Conservation (phyloP, 1,139 yeast species). For the Debaryomyces fabryi region DNA sequence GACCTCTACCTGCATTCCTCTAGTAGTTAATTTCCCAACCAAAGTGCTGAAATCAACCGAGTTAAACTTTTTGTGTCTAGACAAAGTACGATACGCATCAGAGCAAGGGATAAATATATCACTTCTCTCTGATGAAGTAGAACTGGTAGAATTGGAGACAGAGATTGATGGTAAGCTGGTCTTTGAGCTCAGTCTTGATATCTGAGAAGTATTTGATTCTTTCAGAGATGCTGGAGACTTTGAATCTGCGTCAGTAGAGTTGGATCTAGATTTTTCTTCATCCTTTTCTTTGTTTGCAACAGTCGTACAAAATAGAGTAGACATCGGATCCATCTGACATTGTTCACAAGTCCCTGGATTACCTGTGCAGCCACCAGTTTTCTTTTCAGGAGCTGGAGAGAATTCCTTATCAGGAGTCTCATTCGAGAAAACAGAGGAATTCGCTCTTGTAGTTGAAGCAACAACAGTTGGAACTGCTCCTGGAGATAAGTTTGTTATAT, state of each 20-base stretch:
- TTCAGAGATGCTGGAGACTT: not conserved
- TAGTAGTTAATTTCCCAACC: constrained; percentile 74
- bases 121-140: constrained; percentile 11
- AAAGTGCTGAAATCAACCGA: constrained; percentile 72
- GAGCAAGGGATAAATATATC: constrained; percentile 77
- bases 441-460: constrained; percentile 26
- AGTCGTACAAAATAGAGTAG: constrained; percentile 84
- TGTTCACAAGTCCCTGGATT: constrained; percentile 86
- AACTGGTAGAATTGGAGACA: constrained; percentile 8
- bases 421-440: constrained; percentile 17
- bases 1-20: constrained; percentile 89
- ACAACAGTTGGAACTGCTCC: constrained; percentile 45
- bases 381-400: constrained; percentile 14
- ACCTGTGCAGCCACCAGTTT: constrained; percentile 67
- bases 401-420: constrained; percentile 8
- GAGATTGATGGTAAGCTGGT: constrained; percentile 15
- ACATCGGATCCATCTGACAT: constrained; percentile 87
- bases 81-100: constrained; percentile 83
- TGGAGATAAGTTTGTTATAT: constrained; percentile 46
- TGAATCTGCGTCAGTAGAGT: constrained; percentile 11
- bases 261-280: constrained; percentile 16
- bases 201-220: constrained; percentile 12
- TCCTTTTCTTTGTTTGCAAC: constrained; percentile 60
- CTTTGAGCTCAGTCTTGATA: constrained; percentile 20
- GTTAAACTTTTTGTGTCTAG: constrained; percentile 76